Evolutionary conservation across 2,329 filamentous ascomycete species (phyloP).

Genomic region (Bipolaris cookei): DNA sequence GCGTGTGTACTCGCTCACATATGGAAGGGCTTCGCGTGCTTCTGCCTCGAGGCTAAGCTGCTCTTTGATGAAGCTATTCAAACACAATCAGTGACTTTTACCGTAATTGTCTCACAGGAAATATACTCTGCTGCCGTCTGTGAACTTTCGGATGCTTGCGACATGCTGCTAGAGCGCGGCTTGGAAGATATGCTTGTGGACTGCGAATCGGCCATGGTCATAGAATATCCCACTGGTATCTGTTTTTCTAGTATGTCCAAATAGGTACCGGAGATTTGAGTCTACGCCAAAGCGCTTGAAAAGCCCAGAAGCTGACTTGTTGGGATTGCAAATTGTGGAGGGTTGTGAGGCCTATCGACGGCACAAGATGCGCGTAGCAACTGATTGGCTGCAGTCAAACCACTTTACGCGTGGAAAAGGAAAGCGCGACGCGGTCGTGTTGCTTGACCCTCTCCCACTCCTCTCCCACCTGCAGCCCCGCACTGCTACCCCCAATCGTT

Average conservation of each 20-base stretch:
- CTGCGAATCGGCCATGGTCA: slow-evolving; percentile 39
- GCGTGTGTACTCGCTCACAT: slow-evolving; percentile 70
- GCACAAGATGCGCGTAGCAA: slow-evolving; percentile 13
- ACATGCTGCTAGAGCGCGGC: slow-evolving; percentile 49
- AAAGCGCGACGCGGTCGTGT: slow-evolving; percentile 26
- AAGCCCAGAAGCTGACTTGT: background rate
- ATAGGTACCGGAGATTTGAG: background rate
- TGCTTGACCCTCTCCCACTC: slow-evolving; percentile 13
- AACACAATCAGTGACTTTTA: background rate
- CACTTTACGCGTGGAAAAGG: slow-evolving; percentile 29
- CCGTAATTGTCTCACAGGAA: too few species aligned
- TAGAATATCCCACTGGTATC: background rate
- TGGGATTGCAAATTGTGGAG: background rate
- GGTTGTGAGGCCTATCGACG: slow-evolving; percentile 6
- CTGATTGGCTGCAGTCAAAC: slow-evolving; percentile 26
- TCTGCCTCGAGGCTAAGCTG: slow-evolving; percentile 93
- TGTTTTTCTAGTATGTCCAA: background rate
- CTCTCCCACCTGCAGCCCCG: slow-evolving; percentile 12
- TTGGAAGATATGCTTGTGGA: slow-evolving; percentile 31
- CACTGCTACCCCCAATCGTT: slow-evolving; percentile 1
- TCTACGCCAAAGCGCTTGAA: background rate
- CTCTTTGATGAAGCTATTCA: slow-evolving; percentile 76
- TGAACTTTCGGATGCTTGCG: slow-evolving; percentile 58
- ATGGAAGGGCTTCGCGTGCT: slow-evolving; percentile 91
- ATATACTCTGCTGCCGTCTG: slow-evolving; percentile 60